Conservation (phyloP, 2,329 filamentous ascomycete genomes). For the Colletotrichum siamense region DNA sequence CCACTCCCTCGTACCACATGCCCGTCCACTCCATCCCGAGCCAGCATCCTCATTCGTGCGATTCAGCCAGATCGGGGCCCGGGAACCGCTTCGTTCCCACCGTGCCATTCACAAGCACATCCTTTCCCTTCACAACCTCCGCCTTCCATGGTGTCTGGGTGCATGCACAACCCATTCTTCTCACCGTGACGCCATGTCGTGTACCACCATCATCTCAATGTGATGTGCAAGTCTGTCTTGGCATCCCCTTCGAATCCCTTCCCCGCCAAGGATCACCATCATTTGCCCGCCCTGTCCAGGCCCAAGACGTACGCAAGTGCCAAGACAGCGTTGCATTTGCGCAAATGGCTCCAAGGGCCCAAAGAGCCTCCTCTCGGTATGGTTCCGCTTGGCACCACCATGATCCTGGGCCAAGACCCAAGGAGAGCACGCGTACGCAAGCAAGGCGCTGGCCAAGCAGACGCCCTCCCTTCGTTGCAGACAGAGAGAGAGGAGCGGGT, state of each 20-base stretch:
- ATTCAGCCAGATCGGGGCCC: neutral
- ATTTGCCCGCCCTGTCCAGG: neutral
- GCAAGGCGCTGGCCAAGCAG: neutral
- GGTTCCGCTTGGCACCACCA: neutral
- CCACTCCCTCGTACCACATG: neutral
- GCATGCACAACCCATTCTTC: neutral
- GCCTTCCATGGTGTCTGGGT: neutral
- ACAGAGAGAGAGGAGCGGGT: neutral
- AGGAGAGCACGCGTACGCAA: neutral
- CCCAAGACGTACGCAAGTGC: neutral
- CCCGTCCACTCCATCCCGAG: neutral
- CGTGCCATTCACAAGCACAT: neutral
- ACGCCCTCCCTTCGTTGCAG: neutral
- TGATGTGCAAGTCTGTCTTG: neutral
- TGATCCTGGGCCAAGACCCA: neutral
- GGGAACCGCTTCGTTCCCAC: neutral
- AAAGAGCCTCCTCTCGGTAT: constrained; percentile 13
- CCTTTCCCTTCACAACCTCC: neutral
- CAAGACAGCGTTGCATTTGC: neutral
- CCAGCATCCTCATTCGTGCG: constrained; percentile 1
- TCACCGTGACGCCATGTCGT: neutral
- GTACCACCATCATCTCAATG: neutral
- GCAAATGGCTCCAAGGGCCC: neutral
- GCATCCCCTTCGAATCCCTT: neutral
- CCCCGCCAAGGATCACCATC: neutral